phyloP scores from a whole-genome alignment of 495 filamentous ascomycete genomes.

The Hyaloscypha finlandica region DNA sequence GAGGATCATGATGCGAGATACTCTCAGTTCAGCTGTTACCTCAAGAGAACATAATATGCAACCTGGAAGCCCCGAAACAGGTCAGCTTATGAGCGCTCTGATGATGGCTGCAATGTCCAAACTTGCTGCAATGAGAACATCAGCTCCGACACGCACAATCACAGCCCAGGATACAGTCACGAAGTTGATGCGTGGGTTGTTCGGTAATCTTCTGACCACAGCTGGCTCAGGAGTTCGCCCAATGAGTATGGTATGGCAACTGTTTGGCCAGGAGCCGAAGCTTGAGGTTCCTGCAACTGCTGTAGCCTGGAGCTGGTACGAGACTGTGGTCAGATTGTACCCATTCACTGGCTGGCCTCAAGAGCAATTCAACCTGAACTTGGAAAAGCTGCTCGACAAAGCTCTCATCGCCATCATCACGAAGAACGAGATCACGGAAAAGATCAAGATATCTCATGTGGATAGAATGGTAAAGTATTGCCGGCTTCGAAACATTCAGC shows the following conservation, averaged over 20 bases:
- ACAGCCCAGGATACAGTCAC: constrained; percentile 34
- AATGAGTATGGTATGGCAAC: constrained; percentile 36
- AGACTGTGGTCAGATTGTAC: constrained; percentile 33
- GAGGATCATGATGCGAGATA: constrained; percentile 31
- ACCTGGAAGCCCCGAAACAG: constrained; percentile 14
- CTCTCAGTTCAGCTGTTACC: constrained; percentile 18
- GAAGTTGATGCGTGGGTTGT: constrained; percentile 36
- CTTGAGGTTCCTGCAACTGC: constrained; percentile 28
- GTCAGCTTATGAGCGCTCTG: constrained; percentile 23
- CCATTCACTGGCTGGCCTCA: constrained; percentile 36
- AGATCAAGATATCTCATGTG: constrained; percentile 22
- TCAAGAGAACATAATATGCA: constrained; percentile 21
- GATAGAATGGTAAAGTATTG: constrained; percentile 28
- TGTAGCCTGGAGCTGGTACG: constrained; percentile 34
- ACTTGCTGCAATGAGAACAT: constrained; percentile 34
- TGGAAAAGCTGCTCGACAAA: constrained; percentile 35
- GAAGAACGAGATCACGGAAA: constrained; percentile 28
- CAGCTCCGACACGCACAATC: constrained; percentile 17
- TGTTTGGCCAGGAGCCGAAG: constrained; percentile 30
- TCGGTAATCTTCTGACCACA: constrained; percentile 35
- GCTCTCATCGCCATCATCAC: constrained; percentile 30
- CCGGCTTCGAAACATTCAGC: constrained; percentile 35
- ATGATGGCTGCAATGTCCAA: constrained; percentile 36
- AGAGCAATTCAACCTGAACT: constrained; percentile 28
- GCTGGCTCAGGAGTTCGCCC: constrained; percentile 36